These are phyloP conservation scores for Phialocephala sp. DNA, from an alignment of 2,329 filamentous ascomycete species.

Conservation along the genomic window DNA sequence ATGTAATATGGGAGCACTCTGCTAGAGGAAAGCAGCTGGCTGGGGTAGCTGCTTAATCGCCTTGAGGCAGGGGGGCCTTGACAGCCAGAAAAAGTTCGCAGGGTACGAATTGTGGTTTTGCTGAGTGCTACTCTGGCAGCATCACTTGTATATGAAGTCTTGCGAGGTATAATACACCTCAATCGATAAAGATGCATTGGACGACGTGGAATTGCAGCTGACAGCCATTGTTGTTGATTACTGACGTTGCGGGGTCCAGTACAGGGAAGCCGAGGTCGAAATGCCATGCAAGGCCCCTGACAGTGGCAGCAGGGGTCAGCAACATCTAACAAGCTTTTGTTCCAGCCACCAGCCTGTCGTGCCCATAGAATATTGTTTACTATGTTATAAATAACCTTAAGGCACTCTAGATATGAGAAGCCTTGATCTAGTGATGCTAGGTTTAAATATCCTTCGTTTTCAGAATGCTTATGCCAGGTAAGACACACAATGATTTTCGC, in stretches of 20 bases:
- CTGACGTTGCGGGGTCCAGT: constrained; percentile 10
- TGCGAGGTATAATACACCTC: constrained; percentile 10
- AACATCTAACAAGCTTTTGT: neutral
- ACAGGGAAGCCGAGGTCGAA: neutral
- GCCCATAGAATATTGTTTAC: too few species aligned
- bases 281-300: neutral
- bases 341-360: too few species aligned
- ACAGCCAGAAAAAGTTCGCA: neutral
- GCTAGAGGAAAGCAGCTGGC: neutral
- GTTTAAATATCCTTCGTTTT: neutral
- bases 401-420: neutral
- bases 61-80: neutral
- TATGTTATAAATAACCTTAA: too few species aligned
- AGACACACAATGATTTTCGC: neutral
- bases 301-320: neutral
- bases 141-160: neutral
- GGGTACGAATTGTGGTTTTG: neutral
- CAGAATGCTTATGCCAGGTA: neutral
- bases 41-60: neutral
- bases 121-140: neutral
- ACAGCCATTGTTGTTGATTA: constrained; percentile 15
- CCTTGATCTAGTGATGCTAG: neutral
- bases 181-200: constrained; percentile 25
- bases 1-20: neutral
- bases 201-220: constrained; percentile 4